A percentile compares a stretch with the other conserved stretches of the same genome.
These are phyloP conservation scores for Ophiocordyceps camponoti-rufipedis DNA, from an alignment of 2,329 filamentous ascomycete species.

Conservation along the genomic window DNA sequence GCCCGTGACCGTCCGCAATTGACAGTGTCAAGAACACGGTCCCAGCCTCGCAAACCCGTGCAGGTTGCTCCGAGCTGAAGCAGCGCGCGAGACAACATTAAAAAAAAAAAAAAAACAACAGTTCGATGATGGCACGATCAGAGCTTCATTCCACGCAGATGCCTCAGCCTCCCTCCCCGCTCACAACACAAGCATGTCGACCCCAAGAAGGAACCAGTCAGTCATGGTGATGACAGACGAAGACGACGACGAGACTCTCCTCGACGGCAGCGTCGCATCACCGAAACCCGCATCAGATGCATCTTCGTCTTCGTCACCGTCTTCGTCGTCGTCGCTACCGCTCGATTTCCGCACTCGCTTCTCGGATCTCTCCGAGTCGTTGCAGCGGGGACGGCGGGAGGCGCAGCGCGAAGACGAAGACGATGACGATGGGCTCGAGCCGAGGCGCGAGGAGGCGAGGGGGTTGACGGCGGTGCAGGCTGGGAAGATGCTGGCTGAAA, in stretches of 20 bases:
- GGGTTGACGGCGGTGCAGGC: conserved; percentile 14
- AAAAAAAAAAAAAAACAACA: too few species aligned
- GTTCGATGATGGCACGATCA: too few species aligned
- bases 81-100: too few species aligned
- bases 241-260: conserved; percentile 16
- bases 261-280: conserved; percentile 4
- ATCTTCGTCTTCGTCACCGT: conserved; percentile 15
- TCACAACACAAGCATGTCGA: too few species aligned
- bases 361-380: conserved; percentile 19
- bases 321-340: conserved; percentile 5
- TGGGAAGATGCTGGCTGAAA: conserved; percentile 17
- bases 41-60: too few species aligned
- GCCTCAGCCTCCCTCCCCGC: neutral
- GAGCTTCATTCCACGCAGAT: too few species aligned
- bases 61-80: too few species aligned
- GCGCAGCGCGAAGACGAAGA: conserved; percentile 9
- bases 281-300: conserved; percentile 10
- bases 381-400: conserved; percentile 10
- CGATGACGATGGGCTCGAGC: neutral
- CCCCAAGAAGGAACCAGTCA: too few species aligned
- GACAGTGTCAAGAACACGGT: too few species aligned
- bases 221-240: conserved; percentile 9
- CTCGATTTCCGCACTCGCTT: conserved; percentile 18
- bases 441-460: conserved; percentile 10
- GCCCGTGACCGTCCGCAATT: too few species aligned